Evolutionary conservation across 805 yeast genomes (phyloP).

Genomic region (Suhomyces vadensis): DNA sequence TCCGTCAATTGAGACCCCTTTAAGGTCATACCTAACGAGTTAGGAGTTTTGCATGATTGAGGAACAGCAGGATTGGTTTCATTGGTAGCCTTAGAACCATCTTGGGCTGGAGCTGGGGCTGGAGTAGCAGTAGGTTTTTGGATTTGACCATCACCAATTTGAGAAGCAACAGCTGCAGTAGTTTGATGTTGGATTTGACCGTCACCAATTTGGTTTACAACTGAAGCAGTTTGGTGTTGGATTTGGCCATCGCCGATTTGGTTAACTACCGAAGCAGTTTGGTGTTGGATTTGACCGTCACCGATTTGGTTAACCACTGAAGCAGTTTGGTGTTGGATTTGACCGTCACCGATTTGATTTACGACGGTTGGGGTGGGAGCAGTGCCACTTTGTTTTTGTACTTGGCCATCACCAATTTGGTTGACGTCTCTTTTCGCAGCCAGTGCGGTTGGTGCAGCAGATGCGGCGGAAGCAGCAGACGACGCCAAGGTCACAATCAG

Average conservation of each 20-base stretch:
- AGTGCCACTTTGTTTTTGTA: constrained; percentile 47
- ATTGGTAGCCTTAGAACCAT: no score
- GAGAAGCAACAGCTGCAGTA: constrained; percentile 25
- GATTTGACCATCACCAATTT: constrained; percentile 33
- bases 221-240: constrained; percentile 39
- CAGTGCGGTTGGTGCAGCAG: constrained; percentile 20
- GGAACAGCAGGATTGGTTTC: not conserved
- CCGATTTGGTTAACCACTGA: constrained; percentile 23
- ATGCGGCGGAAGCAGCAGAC: constrained; percentile 29
- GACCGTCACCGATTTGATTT: constrained; percentile 49
- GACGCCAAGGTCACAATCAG: constrained; percentile 56
- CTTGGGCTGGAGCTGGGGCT: constrained; percentile 9
- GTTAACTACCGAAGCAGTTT: constrained; percentile 20
- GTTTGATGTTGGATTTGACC: constrained; percentile 46
- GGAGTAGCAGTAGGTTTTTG: constrained; percentile 20
- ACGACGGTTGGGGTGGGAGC: constrained; percentile 48
- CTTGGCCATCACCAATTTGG: constrained; percentile 57
- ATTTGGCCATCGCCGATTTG: constrained; percentile 59
- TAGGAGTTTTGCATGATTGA: constrained; percentile 20
- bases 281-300: constrained; percentile 30
- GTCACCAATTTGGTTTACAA: constrained; percentile 45
- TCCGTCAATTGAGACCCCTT: constrained; percentile 56
- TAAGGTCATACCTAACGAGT: constrained; percentile 57
- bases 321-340: constrained; percentile 46
- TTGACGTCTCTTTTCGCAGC: constrained; percentile 16